Conservation (phyloP, 75 land plant genomes). For the Isoetes taiwanensis region DNA sequence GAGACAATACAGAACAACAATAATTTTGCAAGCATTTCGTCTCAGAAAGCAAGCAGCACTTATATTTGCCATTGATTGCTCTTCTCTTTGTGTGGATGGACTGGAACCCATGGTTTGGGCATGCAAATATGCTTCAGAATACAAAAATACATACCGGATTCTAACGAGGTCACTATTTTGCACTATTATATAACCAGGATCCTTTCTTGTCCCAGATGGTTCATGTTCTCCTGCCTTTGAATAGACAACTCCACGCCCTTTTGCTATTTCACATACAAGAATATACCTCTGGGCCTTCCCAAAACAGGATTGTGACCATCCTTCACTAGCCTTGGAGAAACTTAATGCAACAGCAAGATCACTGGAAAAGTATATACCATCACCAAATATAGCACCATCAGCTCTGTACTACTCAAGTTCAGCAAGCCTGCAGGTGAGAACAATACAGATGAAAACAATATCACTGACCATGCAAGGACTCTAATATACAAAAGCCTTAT, state of each 20-base stretch:
- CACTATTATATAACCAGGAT: conserved; percentile 12
- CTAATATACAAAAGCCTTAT: too few relatives aligned
- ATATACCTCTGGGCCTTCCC: conserved; percentile 17
- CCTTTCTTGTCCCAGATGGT: not conserved
- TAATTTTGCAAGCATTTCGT: too few relatives aligned
- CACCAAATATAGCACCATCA: conserved; percentile 29
- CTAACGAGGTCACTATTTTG: conserved; percentile 24
- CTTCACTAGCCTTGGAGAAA: conserved; percentile 16
- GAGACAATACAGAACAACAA: too few relatives aligned
- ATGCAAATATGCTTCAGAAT: conserved; percentile 16
- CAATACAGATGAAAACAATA: not conserved
- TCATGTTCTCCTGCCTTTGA: conserved; percentile 2
- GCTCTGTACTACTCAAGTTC: conserved; percentile 16
- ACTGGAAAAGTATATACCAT: conserved; percentile 26
- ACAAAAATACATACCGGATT: conserved; percentile 16
- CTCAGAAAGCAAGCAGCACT: too few relatives aligned
- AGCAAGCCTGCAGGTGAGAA: conserved; percentile 14
- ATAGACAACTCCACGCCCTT: conserved; percentile 14
- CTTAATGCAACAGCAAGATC: conserved; percentile 22
- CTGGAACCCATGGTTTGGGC: too few relatives aligned
- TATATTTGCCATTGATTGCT: too few relatives aligned
- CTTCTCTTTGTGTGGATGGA: too few relatives aligned
- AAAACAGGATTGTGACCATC: conserved; percentile 20
- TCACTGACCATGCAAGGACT: not conserved
- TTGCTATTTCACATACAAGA: conserved; percentile 25